Evolutionary conservation across 805 yeast genomes (phyloP).

Genomic region (Barnettozyma populi): DNA sequence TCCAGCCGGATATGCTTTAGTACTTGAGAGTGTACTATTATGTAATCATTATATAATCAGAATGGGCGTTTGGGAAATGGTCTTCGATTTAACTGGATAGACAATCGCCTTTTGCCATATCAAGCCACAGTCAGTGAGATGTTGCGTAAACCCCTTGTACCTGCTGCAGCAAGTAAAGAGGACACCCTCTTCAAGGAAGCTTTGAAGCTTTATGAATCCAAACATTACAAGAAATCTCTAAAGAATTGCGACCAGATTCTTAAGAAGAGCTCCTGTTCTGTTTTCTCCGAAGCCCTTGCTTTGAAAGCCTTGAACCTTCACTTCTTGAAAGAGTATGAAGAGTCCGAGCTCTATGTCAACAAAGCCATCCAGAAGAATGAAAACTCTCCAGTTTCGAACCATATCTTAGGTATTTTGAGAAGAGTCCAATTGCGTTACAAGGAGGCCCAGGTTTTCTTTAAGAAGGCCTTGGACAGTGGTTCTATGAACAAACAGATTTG

Average conservation of each 20-base stretch:
- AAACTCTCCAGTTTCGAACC: slow-evolving; percentile 68
- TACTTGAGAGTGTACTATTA: no score
- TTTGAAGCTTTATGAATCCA: slow-evolving; percentile 72
- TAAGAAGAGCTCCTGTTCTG: slow-evolving; percentile 69
- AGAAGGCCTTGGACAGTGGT: slow-evolving; percentile 69
- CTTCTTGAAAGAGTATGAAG: slow-evolving; percentile 52
- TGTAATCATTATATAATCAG: no score
- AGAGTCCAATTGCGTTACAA: slow-evolving; percentile 61
- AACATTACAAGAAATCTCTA: slow-evolving; percentile 82
- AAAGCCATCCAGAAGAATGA: slow-evolving; percentile 58
- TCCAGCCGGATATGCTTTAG: no score
- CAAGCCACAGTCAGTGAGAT: not conserved
- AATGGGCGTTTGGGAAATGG: no score
- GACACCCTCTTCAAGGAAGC: slow-evolving; percentile 77
- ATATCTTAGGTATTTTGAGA: slow-evolving; percentile 80
- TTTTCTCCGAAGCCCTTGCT: slow-evolving; percentile 79
- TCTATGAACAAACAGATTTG: slow-evolving; percentile 72
- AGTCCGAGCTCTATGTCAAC: slow-evolving; percentile 55
- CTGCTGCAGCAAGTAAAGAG: slow-evolving; percentile 44
- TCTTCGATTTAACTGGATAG: no score
- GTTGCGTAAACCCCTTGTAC: slow-evolving; percentile 4
- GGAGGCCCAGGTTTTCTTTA: slow-evolving; percentile 76
- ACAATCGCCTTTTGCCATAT: no score
- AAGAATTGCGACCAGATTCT: slow-evolving; percentile 69
- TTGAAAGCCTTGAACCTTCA: slow-evolving; percentile 72